These are phyloP conservation scores for Wickerhamiella nectarea DNA, from an alignment of 805 yeast genomes.

Conservation along the genomic window DNA sequence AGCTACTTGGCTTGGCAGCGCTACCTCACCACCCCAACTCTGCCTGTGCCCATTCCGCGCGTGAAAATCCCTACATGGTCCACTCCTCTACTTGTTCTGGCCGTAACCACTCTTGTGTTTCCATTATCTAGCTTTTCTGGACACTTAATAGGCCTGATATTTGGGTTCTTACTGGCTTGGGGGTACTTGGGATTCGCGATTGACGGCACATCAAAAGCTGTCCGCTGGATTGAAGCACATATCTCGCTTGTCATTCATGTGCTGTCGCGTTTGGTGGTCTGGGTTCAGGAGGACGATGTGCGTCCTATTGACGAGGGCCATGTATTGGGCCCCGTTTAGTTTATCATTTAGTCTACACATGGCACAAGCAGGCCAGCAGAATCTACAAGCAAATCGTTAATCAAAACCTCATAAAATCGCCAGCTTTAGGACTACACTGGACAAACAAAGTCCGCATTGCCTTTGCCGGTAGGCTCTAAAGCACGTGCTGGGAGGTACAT, in stretches of 20 bases:
- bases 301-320: conserved; percentile 6
- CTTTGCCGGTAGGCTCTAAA: too few relatives aligned
- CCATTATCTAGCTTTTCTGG: conserved; percentile 60
- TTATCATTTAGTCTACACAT: too few relatives aligned
- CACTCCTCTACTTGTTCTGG: conserved; percentile 42
- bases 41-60: conserved; percentile 25
- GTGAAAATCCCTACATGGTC: conserved; percentile 42
- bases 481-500: too few relatives aligned
- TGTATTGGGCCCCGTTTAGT: neutral
- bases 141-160: conserved; percentile 50
- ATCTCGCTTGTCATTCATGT: conserved; percentile 36
- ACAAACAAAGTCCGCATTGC: too few relatives aligned
- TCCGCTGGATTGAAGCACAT: conserved; percentile 50
- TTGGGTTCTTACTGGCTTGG: conserved; percentile 46
- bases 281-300: conserved; percentile 45
- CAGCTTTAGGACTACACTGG: too few relatives aligned
- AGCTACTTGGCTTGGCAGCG: conserved; percentile 45
- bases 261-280: conserved; percentile 42
- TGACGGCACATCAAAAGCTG: conserved; percentile 43
- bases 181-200: conserved; percentile 44
- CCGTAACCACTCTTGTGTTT: conserved; percentile 41
- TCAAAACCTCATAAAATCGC: neutral
- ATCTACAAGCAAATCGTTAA: neutral
- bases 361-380: too few relatives aligned
- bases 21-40: conserved; percentile 22